Base-by-base conservation (phyloP, 495 filamentous ascomycete genomes). In the Penicillium silybi region DNA sequence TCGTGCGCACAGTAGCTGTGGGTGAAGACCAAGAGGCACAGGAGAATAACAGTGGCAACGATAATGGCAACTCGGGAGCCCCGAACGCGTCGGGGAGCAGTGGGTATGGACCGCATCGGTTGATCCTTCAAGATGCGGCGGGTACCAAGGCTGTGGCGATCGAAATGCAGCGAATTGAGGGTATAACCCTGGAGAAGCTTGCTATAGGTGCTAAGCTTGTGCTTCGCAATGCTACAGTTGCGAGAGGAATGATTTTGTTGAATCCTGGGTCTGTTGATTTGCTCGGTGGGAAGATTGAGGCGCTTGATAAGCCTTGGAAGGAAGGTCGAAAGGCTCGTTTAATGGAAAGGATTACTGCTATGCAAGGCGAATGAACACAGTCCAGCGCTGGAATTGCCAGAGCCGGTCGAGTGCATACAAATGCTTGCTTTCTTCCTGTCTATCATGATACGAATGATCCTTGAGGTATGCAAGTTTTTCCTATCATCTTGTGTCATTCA, bases 221-320 rank as follows among this genome's bases (percentile, higher is more conserved):
- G 37, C 64, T 98, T 52, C 81, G 71, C 49, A 79, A 81, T 60
- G 75, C 74, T 2, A 71, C 76, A 10, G 84, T 96, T 26, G 85
- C 88, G 18, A 73, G 93, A 22, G 95, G 89, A 0, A 78, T 92
- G 55, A 58, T 95, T 15, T 63, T 98, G 59, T 69, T 98, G 10
- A 84, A 90, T 38, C 84, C 88, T 1, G 68, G 59, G 11, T 80
- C 60, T 16, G 82, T 80, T 41, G 77, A 74, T 32, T 56, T 96
- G 3, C 67, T 97, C 15, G 93, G 93, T 2, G 93, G 93, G 0
- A 96, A 89, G 78, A 84, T 97, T 46, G 92, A 96, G 48, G 74
- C 62, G 0, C 76, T 90, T 76, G 87, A 96, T 59, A 81, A 80
- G 61, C 70, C 71, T 27, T 97, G 93, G 91, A 78, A 75, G 48